A percentile compares a stretch with the other conserved stretches of the same genome.
Evolutionary conservation across 2,329 filamentous ascomycete species (phyloP).

Genomic region (Didymella lethalis): DNA sequence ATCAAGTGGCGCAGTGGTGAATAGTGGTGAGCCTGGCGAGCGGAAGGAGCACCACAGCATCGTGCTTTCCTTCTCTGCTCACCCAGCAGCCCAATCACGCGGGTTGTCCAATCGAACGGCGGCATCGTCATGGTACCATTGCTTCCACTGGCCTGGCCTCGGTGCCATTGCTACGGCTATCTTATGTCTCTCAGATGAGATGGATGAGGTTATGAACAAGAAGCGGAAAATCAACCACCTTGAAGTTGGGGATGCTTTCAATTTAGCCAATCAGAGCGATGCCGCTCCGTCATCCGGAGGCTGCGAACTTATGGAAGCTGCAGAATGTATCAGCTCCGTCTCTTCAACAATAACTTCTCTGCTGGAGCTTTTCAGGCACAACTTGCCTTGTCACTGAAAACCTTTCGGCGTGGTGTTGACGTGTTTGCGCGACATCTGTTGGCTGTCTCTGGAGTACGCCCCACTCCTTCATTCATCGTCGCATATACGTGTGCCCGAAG

Average conservation of each 20-base stretch:
- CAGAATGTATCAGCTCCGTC: slow-evolving; percentile 9
- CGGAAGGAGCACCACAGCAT: slow-evolving; percentile 20
- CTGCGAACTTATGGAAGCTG: slow-evolving; percentile 9
- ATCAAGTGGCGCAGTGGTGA: background rate
- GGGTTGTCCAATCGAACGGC: background rate
- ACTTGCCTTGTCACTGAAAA: background rate
- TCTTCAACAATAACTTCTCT: slow-evolving; percentile 7
- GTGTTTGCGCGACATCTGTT: background rate
- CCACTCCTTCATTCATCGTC: slow-evolving; percentile 6
- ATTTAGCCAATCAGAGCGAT: slow-evolving; percentile 36
- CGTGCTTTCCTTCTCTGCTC: slow-evolving; percentile 30
- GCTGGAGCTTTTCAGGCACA: background rate
- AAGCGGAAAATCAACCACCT: background rate
- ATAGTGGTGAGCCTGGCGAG: background rate
- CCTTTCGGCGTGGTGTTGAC: background rate
- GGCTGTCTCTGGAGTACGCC: background rate
- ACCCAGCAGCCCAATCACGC: background rate
- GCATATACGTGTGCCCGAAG: background rate
- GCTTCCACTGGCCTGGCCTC: background rate
- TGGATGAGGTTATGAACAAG: background rate
- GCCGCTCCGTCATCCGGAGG: slow-evolving; percentile 10
- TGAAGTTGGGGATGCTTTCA: slow-evolving; percentile 27
- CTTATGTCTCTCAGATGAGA: background rate
- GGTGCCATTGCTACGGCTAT: background rate
- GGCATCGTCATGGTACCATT: slow-evolving; percentile 25